phyloP scores from a whole-genome alignment of 2,329 filamentous ascomycete genomes.

The Laburnicola sp. region DNA sequence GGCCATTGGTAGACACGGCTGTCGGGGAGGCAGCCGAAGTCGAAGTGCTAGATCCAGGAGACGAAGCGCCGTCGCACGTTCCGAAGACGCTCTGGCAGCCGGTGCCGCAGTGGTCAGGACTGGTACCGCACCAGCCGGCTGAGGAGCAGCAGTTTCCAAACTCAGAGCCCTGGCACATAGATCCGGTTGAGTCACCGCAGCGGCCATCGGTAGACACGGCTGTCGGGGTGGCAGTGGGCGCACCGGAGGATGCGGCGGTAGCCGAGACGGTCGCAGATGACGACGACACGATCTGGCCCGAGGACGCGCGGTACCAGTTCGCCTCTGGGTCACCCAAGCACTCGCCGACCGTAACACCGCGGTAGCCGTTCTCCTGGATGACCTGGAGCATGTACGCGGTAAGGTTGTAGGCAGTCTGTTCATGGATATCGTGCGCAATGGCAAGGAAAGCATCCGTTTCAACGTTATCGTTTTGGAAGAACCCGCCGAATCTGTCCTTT shows the following conservation, averaged over 20 bases:
- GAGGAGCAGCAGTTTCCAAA: conserved; percentile 52
- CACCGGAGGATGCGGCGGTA: conserved; percentile 14
- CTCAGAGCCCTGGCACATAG: conserved; percentile 31
- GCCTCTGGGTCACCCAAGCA: conserved; percentile 50
- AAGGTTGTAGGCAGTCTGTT: conserved; percentile 50
- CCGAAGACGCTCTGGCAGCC: conserved; percentile 41
- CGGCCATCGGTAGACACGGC: conserved; percentile 21
- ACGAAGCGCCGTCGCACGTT: conserved; percentile 16
- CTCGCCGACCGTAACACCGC: conserved; percentile 53
- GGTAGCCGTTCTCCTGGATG: conserved; percentile 45
- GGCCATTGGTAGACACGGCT: conserved; percentile 21
- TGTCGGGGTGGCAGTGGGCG: conserved; percentile 15
- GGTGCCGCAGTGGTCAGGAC: conserved; percentile 31
- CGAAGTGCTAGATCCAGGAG: no score
- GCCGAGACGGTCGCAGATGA: conserved; percentile 18
- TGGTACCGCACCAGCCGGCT: conserved; percentile 47
- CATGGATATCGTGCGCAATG: conserved; percentile 57
- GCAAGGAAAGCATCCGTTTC: conserved; percentile 50
- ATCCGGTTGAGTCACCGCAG: conserved; percentile 27
- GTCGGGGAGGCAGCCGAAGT: conserved; percentile 16
- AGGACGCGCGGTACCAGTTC: conserved; percentile 54
- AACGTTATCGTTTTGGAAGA: conserved; percentile 41
- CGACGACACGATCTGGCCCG: conserved; percentile 40
- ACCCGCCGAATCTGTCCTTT: conserved; percentile 47
- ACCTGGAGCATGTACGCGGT: conserved; percentile 50